phyloP scores from a whole-genome alignment of 108 stramenopile species.

The Discostella pseudostelligera region DNA sequence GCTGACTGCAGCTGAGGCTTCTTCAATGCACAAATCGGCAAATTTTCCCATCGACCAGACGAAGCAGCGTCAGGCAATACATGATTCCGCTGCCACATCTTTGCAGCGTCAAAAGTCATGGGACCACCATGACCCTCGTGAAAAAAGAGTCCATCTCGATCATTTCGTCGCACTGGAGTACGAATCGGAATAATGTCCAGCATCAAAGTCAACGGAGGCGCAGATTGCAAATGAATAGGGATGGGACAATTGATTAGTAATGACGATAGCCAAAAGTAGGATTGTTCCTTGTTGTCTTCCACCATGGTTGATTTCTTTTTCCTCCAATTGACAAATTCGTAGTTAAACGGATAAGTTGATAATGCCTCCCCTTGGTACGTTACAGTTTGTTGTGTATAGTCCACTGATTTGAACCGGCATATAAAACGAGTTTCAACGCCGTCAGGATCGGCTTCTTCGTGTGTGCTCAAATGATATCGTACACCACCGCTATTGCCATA shows the following conservation, averaged over 20 bases:
- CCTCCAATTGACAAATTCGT: constrained; percentile 66
- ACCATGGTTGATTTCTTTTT: constrained; percentile 47
- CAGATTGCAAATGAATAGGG: constrained; percentile 40
- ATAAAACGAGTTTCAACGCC: constrained; percentile 77
- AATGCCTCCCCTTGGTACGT: constrained; percentile 50
- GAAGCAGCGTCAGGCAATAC: constrained; percentile 27
- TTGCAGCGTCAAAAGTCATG: constrained; percentile 53
- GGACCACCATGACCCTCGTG: constrained; percentile 50
- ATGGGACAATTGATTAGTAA: constrained; percentile 81
- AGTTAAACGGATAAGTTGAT: constrained; percentile 65
- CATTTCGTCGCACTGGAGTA: constrained; percentile 53
- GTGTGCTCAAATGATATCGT: constrained; percentile 66
- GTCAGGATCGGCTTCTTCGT: constrained; percentile 79
- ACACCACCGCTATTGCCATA: constrained; percentile 2
- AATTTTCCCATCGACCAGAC: constrained; percentile 56
- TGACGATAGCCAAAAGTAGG: constrained; percentile 69
- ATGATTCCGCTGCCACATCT: constrained; percentile 58
- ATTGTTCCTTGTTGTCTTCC: constrained; percentile 65
- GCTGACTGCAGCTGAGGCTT: background rate
- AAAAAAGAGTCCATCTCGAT: constrained; percentile 50
- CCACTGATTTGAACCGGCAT: constrained; percentile 72
- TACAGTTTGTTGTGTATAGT: constrained; percentile 18
- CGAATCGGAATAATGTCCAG: constrained; percentile 71
- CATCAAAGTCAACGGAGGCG: constrained; percentile 22
- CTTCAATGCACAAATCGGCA: constrained; percentile 40